These are phyloP conservation scores for Chlorella sp. DNA, from an alignment of 139 green algal genomes.

Conservation along the genomic window DNA sequence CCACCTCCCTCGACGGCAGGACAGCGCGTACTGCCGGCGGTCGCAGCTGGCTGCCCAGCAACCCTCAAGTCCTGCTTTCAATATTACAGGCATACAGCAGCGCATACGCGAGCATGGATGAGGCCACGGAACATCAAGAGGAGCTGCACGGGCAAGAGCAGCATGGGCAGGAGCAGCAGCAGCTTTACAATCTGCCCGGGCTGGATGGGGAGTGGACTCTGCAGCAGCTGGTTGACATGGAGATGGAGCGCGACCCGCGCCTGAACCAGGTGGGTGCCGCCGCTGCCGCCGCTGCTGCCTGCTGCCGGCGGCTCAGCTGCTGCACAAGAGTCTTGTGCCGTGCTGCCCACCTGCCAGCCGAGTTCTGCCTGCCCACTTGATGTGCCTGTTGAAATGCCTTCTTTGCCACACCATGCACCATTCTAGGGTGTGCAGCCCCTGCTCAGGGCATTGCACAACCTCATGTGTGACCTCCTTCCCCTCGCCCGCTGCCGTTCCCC, in stretches of 20 bases:
- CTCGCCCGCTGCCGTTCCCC: background rate
- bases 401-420: background rate
- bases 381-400: background rate
- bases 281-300: background rate
- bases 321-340: background rate
- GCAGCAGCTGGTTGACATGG: conserved; percentile 33
- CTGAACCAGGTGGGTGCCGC: background rate
- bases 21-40: too few species aligned
- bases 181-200: background rate
- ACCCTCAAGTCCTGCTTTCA: too few species aligned
- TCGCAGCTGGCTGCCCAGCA: too few species aligned
- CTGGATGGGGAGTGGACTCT: conserved; percentile 20
- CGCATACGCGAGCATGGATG: background rate
- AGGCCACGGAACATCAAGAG: background rate
- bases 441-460: background rate
- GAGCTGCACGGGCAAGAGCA: background rate
- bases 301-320: background rate
- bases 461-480: background rate
- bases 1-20: too few species aligned
- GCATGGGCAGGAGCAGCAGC: background rate
- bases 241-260: conserved; percentile 3
- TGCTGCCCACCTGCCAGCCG: background rate
- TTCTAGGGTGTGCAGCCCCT: background rate
- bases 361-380: background rate
- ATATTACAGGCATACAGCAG: too few species aligned